Conservation (phyloP, 805 yeast genomes). For the Pichia sporocuriosa region DNA sequence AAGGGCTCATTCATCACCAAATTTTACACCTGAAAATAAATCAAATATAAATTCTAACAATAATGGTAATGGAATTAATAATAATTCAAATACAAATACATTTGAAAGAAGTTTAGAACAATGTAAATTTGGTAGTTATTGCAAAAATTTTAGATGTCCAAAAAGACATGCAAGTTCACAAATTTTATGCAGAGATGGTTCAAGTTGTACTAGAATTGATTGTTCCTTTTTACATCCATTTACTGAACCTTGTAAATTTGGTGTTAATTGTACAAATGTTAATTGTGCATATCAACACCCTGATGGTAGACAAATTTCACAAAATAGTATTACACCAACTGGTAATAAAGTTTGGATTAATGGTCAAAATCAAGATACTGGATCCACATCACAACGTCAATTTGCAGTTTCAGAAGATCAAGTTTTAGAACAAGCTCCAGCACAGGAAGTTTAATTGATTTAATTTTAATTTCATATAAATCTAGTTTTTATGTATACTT, state of each 20-base stretch:
- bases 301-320: slow-evolving; percentile 48
- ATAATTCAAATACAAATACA: too few species aligned
- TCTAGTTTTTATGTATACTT: not conserved
- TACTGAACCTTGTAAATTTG: slow-evolving; percentile 73
- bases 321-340: slow-evolving; percentile 10
- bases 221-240: slow-evolving; percentile 82
- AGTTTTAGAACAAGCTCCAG: slow-evolving; percentile 61
- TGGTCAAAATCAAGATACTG: slow-evolving; percentile 14
- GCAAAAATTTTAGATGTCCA: slow-evolving; percentile 74
- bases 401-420: slow-evolving; percentile 76
- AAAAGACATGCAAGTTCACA: slow-evolving; percentile 77
- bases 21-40: slow-evolving; percentile 25
- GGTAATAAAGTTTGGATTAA: slow-evolving; percentile 31
- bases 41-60: not conserved
- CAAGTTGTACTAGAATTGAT: slow-evolving; percentile 68
- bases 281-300: slow-evolving; percentile 77
- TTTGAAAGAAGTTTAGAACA: slow-evolving; percentile 60
- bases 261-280: slow-evolving; percentile 63
- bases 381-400: slow-evolving; percentile 50
- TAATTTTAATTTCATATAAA: not conserved
- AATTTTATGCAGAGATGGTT: slow-evolving; percentile 77
- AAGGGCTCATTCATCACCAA: slow-evolving; percentile 80
- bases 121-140: slow-evolving; percentile 70
- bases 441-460: slow-evolving; percentile 32
- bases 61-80: not conserved